Conservation (phyloP, 805 yeast genomes). For the Kodamaea kakaduensis region DNA sequence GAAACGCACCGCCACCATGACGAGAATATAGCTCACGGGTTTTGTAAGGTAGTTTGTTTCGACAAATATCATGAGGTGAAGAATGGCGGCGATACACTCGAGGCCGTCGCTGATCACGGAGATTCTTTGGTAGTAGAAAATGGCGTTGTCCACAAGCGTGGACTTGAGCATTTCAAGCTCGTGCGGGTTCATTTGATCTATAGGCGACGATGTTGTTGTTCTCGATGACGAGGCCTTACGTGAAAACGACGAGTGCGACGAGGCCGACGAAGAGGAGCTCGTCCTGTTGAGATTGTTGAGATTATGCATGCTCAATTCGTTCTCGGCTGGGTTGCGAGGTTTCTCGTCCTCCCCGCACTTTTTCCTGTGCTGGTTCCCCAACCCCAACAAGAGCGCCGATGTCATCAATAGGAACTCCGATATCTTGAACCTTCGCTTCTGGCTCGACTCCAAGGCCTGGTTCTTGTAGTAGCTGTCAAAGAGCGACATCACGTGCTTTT, state of each 20-base stretch:
- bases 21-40: constrained; percentile 27
- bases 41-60: constrained; percentile 30
- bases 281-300: not conserved
- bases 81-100: constrained; percentile 19
- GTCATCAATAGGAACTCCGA: constrained; percentile 36
- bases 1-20: constrained; percentile 33
- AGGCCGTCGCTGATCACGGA: constrained; percentile 24
- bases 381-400: constrained; percentile 22
- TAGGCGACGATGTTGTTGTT: constrained; percentile 4
- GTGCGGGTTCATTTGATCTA: constrained; percentile 1
- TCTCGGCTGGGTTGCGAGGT: not conserved
- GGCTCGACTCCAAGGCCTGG: constrained; percentile 6
- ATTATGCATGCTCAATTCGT: not conserved
- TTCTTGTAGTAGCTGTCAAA: constrained; percentile 24
- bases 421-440: constrained; percentile 18
- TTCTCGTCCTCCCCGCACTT: too few relatives aligned
- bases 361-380: too few relatives aligned
- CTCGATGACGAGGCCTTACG: constrained; percentile 1
- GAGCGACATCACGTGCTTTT: constrained; percentile 15
- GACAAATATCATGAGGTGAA: constrained; percentile 19
- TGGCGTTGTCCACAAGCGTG: constrained; percentile 16
- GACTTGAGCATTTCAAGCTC: constrained; percentile 19
- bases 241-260: not conserved
- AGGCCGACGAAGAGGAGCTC: not conserved
- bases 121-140: constrained; percentile 21